A percentile compares a stretch with the other conserved stretches of the same genome.
Evolutionary conservation across 257 asterid species (phyloP).

Genomic region (Solanum sitiens): DNA sequence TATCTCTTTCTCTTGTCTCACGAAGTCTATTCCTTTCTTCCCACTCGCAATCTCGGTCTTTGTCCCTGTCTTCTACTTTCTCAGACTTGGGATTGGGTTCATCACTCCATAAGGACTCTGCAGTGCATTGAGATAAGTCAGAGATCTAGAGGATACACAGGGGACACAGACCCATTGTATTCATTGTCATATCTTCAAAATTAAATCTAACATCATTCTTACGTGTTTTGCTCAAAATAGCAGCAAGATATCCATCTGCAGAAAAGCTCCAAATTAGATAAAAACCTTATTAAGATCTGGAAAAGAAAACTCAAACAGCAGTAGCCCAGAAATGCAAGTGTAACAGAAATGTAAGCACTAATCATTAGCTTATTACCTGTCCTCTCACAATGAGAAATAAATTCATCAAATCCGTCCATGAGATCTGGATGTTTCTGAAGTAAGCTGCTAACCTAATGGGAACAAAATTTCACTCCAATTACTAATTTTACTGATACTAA

Average conservation of each 20-base stretch:
- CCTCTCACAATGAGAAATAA: slow-evolving; percentile 37
- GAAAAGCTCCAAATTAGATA: not conserved
- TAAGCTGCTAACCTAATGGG: slow-evolving; percentile 42
- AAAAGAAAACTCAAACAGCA: slow-evolving; percentile 4
- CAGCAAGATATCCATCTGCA: slow-evolving; percentile 6
- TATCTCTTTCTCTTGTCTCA: slow-evolving; percentile 5
- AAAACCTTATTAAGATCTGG: not conserved
- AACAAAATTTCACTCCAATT: slow-evolving; percentile 13
- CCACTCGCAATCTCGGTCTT: slow-evolving; percentile 13
- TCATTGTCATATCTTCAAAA: not conserved
- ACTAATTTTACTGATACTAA: slow-evolving; percentile 2
- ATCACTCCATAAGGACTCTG: slow-evolving; percentile 10
- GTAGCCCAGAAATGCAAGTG: not conserved
- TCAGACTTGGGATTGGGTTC: not conserved
- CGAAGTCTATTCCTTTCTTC: slow-evolving; percentile 5
- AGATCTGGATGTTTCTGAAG: slow-evolving; percentile 48
- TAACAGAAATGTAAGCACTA: slow-evolving; percentile 1
- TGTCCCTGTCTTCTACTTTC: slow-evolving; percentile 7
- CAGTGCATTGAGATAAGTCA: not conserved
- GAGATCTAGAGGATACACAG: not conserved
- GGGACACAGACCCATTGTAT: not conserved
- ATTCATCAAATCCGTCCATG: slow-evolving; percentile 49
- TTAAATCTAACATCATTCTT: not conserved
- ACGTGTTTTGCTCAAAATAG: slow-evolving; percentile 1
- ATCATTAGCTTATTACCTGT: slow-evolving; percentile 27